Conservation (phyloP, 345 rosid species). For the Linum trigynum region DNA sequence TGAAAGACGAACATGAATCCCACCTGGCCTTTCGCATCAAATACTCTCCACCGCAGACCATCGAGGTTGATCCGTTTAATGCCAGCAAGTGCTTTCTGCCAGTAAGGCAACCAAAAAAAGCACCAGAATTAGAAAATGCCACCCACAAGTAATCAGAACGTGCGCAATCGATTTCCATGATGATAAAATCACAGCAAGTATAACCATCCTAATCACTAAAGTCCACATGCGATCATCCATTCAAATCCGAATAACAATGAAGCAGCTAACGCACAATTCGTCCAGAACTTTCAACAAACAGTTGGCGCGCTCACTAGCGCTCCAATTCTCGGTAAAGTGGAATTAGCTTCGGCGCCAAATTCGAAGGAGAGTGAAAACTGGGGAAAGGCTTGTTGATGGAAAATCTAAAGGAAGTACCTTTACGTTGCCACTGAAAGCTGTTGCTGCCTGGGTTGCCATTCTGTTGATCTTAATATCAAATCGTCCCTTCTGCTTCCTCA, state of each 20-base stretch:
- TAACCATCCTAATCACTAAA: background rate
- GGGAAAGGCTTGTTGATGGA: background rate
- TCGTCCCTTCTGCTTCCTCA: background rate
- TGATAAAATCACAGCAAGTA: background rate
- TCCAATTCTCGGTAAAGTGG: too few relatives aligned
- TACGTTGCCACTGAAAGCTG: slow-evolving; percentile 40
- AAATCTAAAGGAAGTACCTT: slow-evolving; percentile 25
- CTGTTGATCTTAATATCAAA: background rate
- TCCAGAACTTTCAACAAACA: slow-evolving; percentile 25
- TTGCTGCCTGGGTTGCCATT: slow-evolving; percentile 52
- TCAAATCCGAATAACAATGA: background rate
- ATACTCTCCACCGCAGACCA: slow-evolving; percentile 91
- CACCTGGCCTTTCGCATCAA: slow-evolving; percentile 99
- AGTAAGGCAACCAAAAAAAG: slow-evolving; percentile 10
- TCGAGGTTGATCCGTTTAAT: slow-evolving; percentile 80
- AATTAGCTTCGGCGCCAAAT: background rate
- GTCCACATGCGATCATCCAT: background rate
- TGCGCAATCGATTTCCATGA: background rate
- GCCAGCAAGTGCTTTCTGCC: slow-evolving; percentile 91
- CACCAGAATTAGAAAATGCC: background rate
- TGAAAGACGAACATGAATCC: background rate
- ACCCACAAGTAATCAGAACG: background rate
- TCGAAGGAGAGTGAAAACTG: background rate
- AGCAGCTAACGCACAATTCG: background rate
- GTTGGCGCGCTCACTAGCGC: slow-evolving; percentile 3